These are phyloP conservation scores for Elsinoe australis DNA, from an alignment of 2,329 filamentous ascomycete species.

Conservation along the genomic window DNA sequence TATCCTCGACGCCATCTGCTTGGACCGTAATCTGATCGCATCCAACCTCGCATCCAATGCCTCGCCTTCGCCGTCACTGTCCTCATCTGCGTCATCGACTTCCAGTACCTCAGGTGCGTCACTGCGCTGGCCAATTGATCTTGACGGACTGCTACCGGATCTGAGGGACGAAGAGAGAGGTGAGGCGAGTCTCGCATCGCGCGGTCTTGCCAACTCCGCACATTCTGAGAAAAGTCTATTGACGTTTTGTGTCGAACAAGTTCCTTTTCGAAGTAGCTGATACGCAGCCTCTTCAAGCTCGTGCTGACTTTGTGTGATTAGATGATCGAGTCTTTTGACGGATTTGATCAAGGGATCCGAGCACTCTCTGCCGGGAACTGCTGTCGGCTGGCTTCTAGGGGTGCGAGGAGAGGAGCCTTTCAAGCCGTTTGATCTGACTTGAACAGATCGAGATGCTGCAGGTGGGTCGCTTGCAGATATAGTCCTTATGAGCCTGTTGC, in stretches of 20 bases:
- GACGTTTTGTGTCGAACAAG: neutral
- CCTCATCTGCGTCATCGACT: slow-evolving; percentile 12
- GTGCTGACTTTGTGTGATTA: slow-evolving; percentile 1
- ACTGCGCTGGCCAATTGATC: neutral
- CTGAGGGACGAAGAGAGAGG: neutral
- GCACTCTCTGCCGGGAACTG: neutral
- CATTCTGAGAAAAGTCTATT: neutral
- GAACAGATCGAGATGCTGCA: neutral
- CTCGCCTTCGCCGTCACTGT: slow-evolving; percentile 7
- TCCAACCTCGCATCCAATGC: slow-evolving; percentile 3
- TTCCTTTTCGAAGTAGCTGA: slow-evolving; percentile 10
- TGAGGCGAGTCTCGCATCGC: neutral
- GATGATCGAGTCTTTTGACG: neutral
- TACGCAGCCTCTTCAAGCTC: slow-evolving; percentile 13
- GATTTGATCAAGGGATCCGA: neutral
- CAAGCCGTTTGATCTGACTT: neutral
- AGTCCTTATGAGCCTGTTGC: slow-evolving; percentile 3
- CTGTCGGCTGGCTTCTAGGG: neutral
- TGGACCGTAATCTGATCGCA: slow-evolving; percentile 5
- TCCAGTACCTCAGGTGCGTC: neutral
- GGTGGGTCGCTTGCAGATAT: neutral
- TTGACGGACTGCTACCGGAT: slow-evolving; percentile 2
- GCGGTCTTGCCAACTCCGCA: neutral
- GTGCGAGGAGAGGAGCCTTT: neutral
- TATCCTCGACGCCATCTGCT: slow-evolving; percentile 10